Evolutionary conservation across 768 basidiomycete genomes (phyloP).

Genomic region (Glaciozyma antarctica): DNA sequence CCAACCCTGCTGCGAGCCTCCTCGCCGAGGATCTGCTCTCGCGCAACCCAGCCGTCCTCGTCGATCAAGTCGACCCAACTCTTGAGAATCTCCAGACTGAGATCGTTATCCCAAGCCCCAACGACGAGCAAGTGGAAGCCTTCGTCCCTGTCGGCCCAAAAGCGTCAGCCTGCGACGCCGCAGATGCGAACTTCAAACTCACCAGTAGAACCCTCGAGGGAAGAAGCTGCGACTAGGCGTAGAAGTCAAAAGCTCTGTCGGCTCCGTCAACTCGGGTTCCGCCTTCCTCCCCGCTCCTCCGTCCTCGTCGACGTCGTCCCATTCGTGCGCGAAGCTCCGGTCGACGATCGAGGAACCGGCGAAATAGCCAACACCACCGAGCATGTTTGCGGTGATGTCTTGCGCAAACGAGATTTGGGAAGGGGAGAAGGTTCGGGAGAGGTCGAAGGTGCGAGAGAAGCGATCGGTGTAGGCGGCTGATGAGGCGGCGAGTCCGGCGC

Average conservation of each 20-base stretch:
- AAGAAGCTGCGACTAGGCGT: conserved; percentile 96
- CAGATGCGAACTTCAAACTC: neutral
- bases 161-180: conserved; percentile 39
- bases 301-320: conserved; percentile 62
- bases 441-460: conserved; percentile 63
- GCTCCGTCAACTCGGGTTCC: conserved; percentile 51
- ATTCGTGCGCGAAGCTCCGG: conserved; percentile 73
- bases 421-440: conserved; percentile 47
- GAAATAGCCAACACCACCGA: conserved; percentile 92
- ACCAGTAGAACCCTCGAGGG: conserved; percentile 90
- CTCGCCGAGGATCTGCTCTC: conserved; percentile 93
- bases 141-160: conserved; percentile 63
- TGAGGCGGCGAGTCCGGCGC: conserved; percentile 61
- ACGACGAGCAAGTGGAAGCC: conserved; percentile 90
- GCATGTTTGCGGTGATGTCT: conserved; percentile 76
- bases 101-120: conserved; percentile 84
- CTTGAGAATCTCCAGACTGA: conserved; percentile 77
- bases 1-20: conserved; percentile 85
- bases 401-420: conserved; percentile 66
- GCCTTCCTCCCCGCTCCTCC: conserved; percentile 32
- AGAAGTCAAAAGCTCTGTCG: conserved; percentile 69
- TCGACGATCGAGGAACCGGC: conserved; percentile 83
- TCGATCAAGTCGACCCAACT: conserved; percentile 87
- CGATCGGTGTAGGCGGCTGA: conserved; percentile 53
- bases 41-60: conserved; percentile 87